Evolutionary conservation across 306 rosid genomes (phyloP).

Genomic region (Cucumis cinereus): DNA sequence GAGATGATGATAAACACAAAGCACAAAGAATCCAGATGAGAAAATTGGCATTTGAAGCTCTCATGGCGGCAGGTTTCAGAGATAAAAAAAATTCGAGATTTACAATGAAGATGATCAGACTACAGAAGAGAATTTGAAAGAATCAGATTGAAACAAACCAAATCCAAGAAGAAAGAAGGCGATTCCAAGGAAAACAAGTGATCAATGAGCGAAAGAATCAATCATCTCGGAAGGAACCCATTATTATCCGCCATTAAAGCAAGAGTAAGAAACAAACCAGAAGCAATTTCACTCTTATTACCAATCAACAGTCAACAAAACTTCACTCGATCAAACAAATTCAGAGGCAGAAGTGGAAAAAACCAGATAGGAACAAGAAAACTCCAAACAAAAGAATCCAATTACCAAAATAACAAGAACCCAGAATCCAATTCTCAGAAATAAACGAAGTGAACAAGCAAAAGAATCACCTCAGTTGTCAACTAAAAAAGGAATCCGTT

Average conservation of each 20-base stretch:
- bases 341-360: neutral
- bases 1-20: constrained; percentile 16
- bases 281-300: neutral
- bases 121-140: neutral
- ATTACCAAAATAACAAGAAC: neutral
- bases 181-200: neutral
- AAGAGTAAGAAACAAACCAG: neutral
- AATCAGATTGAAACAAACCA: neutral
- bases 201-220: neutral
- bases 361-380: neutral
- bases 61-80: constrained; percentile 9
- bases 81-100: neutral
- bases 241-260: neutral
- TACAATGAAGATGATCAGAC: neutral
- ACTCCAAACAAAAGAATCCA: neutral
- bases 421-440: neutral
- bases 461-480: neutral
- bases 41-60: constrained; percentile 9
- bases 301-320: neutral
- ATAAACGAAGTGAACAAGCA: neutral
- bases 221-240: neutral
- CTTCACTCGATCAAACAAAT: neutral
- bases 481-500: neutral
- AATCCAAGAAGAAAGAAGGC: neutral
- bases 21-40: constrained; percentile 19